Conservation (phyloP, 306 rosid species). For the Rosa chinensis region DNA sequence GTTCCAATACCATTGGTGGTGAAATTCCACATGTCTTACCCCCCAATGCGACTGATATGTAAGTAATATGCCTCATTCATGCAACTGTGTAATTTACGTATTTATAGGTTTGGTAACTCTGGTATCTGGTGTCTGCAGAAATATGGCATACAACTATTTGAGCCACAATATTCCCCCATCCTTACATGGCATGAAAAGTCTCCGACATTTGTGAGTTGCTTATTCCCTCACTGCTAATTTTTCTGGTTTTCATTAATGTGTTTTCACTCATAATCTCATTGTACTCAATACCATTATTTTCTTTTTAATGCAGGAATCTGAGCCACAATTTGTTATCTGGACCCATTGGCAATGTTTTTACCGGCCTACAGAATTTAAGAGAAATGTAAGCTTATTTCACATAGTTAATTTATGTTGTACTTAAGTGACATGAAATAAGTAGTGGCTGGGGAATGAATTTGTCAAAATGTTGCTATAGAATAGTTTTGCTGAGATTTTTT, state of each 20-base stretch:
- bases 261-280: conserved; percentile 21
- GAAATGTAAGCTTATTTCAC: conserved; percentile 67
- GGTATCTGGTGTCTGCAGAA: conserved; percentile 41
- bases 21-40: conserved; percentile 72
- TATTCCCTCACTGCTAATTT: conserved; percentile 8
- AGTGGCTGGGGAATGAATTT: neutral
- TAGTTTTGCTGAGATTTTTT: neutral
- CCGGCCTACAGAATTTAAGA: conserved; percentile 65
- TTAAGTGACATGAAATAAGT: conserved; percentile 23
- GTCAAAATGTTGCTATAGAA: neutral
- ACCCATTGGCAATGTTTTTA: conserved; percentile 77
- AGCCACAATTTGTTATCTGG: conserved; percentile 85
- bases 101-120: conserved; percentile 9
- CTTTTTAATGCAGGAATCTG: conserved; percentile 65
- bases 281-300: neutral
- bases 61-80: conserved; percentile 27
- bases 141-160: conserved; percentile 75
- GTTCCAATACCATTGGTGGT: conserved; percentile 68
- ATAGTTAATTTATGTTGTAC: conserved; percentile 14
- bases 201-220: conserved; percentile 73
- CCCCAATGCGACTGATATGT: conserved; percentile 85
- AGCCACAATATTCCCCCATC: conserved; percentile 61
- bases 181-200: conserved; percentile 54
- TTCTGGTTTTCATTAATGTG: conserved; percentile 6
- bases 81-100: conserved; percentile 2